Evolutionary conservation across 352 stramenopile species (phyloP).

Genomic region (Globisporangium yorkense): DNA sequence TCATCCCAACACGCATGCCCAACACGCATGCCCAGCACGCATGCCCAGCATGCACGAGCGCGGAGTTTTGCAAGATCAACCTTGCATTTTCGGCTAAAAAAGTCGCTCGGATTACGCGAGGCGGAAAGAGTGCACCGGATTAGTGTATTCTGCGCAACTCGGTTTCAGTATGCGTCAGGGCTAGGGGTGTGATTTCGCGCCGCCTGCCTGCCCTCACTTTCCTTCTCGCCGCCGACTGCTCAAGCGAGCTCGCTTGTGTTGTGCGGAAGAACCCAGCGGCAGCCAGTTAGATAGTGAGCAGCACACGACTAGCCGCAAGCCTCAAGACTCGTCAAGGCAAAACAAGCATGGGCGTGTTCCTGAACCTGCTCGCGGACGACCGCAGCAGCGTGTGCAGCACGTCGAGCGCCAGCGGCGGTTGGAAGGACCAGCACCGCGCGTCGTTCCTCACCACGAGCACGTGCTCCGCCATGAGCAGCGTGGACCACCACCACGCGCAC

Average conservation of each 20-base stretch:
- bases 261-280: too few relatives aligned
- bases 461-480: conserved; percentile 28
- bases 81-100: not conserved
- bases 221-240: not conserved
- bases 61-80: not conserved
- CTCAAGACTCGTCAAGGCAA: not conserved
- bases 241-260: not conserved
- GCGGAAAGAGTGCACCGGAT: not conserved
- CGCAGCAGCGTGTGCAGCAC: conserved; percentile 3
- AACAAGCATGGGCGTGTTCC: conserved; percentile 7
- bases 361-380: conserved; percentile 4
- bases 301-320: too few relatives aligned
- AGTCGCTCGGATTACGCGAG: not conserved
- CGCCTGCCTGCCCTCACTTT: not conserved
- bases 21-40: too few relatives aligned
- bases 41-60: too few relatives aligned
- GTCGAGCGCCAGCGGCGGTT: not conserved
- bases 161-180: not conserved
- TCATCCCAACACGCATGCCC: too few relatives aligned
- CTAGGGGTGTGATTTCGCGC: conserved; percentile 1
- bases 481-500: conserved; percentile 1
- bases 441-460: conserved; percentile 46
- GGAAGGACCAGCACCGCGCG: conserved; percentile 25
- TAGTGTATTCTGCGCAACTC: conserved; percentile 2
- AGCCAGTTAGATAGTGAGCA: too few relatives aligned